Base-by-base conservation (phyloP, 306 rosid genomes). In the Neltuma alba region DNA sequence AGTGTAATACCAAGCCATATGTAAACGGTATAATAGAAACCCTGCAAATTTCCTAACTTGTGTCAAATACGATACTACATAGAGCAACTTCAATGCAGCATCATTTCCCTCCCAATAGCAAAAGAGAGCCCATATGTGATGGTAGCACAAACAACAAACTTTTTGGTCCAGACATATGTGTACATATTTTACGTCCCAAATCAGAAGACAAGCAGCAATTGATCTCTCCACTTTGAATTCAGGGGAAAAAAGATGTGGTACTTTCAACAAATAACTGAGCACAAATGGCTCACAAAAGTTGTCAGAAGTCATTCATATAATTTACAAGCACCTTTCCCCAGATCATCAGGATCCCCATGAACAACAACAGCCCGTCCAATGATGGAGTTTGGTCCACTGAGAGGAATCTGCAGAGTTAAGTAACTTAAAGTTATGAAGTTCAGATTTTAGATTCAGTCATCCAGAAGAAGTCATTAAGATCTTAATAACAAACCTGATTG, bases 351-450 rank as follows among this genome's bases (percentile, higher is more conserved):
- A 84, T 92, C 99, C 10, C 38, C 90, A 75, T 95, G 99, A 78
- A 95, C 99, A 64, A 95, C 99, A 80, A 95, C 92, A n/a, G 99
- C 99, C 86, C 99, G 92, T 71, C 99, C 99, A 11, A 95, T 77
- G 70, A 95, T 83, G 76, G 97, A 88, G 82, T 95, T 52, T 63
- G 94, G 87, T 78, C 99, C 99, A 54, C 74, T 66, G 76, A 95
- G 97, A 77, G 97, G 98, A 84, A 95, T 92, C 97, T 95, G 90
- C 68, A 33, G n/a, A n/a, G n/a, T 74, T 66, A 75, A 28, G 33
- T 50, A 73, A 76, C 74, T 28, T 30, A 63, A n/a, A 58, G 18
- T 7, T 47, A 81, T 27, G 74, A 60, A 80, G 58, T 33, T 25
- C 0, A 28, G 50, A 76, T 45, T 20, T 28, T 40, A 72, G 37